Evolutionary conservation across 2,329 filamentous ascomycete genomes (phyloP).

Genomic region (Coniosporium tulheliwenetii): DNA sequence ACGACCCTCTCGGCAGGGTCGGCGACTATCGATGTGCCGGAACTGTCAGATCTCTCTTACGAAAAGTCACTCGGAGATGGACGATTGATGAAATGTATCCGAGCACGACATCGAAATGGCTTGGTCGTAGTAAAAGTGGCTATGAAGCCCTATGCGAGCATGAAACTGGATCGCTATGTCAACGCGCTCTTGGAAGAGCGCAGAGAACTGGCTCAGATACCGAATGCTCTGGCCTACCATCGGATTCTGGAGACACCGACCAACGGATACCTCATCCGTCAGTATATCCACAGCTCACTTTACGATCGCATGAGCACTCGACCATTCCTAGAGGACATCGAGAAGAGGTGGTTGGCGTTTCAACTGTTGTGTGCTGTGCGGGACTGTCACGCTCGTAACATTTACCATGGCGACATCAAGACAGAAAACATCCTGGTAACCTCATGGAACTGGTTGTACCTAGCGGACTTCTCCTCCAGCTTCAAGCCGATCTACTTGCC

Average conservation of each 20-base stretch:
- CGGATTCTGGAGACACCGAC: constrained; percentile 81
- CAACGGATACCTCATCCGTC: constrained; percentile 83
- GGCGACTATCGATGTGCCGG: constrained; percentile 83
- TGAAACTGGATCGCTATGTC: constrained; percentile 68
- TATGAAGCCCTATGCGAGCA: constrained; percentile 75
- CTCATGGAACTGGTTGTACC: constrained; percentile 98
- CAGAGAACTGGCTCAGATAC: constrained; percentile 61
- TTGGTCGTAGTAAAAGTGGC: constrained; percentile 89
- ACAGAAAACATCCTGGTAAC: constrained; percentile 94
- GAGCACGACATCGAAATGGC: constrained; percentile 78
- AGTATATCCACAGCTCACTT: constrained; percentile 90
- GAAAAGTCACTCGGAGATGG: constrained; percentile 85
- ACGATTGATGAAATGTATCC: constrained; percentile 92
- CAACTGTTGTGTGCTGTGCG: constrained; percentile 84
- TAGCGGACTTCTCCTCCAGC: constrained; percentile 90
- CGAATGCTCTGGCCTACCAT: constrained; percentile 83
- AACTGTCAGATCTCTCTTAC: constrained; percentile 79
- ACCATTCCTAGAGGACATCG: constrained; percentile 90
- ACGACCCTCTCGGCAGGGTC: constrained; percentile 82
- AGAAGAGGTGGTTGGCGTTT: constrained; percentile 97
- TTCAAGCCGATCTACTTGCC: constrained; percentile 91
- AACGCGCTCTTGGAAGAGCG: constrained; percentile 67
- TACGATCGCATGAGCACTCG: constrained; percentile 93
- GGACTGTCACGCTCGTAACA: constrained; percentile 75
- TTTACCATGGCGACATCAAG: constrained; percentile 98